Evolutionary conservation across 2,329 filamentous ascomycete genomes (phyloP).

Genomic region (Pseudonectria foliicola): DNA sequence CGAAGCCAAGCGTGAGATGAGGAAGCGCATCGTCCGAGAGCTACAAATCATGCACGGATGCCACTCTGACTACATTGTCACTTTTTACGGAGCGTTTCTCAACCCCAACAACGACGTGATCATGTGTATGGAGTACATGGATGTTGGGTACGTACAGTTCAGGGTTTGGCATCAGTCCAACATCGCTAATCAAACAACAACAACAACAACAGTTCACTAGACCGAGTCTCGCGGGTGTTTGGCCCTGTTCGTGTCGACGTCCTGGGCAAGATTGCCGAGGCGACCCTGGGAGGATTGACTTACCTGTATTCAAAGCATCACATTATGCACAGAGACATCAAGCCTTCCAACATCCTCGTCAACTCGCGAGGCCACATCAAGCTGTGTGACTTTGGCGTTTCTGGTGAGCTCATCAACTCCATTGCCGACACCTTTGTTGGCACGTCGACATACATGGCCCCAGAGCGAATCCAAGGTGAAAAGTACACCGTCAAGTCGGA

Average conservation of each 20-base stretch:
- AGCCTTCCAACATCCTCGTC: slow-evolving; percentile 94
- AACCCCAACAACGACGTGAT: slow-evolving; percentile 97
- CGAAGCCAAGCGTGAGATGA: slow-evolving; percentile 93
- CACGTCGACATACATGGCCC: slow-evolving; percentile 98
- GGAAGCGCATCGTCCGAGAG: slow-evolving; percentile 93
- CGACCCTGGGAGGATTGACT: slow-evolving; percentile 83
- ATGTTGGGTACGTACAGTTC: slow-evolving; percentile 72
- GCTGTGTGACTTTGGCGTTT: slow-evolving; percentile 98
- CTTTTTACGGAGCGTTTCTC: slow-evolving; percentile 94
- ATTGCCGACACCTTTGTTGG: slow-evolving; percentile 98
- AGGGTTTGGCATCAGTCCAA: background rate
- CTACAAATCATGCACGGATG: slow-evolving; percentile 98
- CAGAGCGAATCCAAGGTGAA: slow-evolving; percentile 93
- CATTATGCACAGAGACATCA: slow-evolving; percentile 99
- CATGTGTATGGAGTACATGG: slow-evolving; percentile 99
- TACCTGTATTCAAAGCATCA: slow-evolving; percentile 94
- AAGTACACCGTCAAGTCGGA: slow-evolving; percentile 98
- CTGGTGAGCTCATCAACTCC: slow-evolving; percentile 93
- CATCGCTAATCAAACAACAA: slow-evolving; percentile 5
- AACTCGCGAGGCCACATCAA: slow-evolving; percentile 95
- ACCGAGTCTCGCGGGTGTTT: slow-evolving; percentile 89
- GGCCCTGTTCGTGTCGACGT: slow-evolving; percentile 94
- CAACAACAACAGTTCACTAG: slow-evolving; percentile 61
- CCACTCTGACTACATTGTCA: slow-evolving; percentile 94
- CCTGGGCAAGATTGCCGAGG: slow-evolving; percentile 94